A percentile compares a stretch with the other conserved stretches of the same genome.
phyloP scores from a whole-genome alignment of 2,329 filamentous ascomycete species.

The Massarina eburnea region DNA sequence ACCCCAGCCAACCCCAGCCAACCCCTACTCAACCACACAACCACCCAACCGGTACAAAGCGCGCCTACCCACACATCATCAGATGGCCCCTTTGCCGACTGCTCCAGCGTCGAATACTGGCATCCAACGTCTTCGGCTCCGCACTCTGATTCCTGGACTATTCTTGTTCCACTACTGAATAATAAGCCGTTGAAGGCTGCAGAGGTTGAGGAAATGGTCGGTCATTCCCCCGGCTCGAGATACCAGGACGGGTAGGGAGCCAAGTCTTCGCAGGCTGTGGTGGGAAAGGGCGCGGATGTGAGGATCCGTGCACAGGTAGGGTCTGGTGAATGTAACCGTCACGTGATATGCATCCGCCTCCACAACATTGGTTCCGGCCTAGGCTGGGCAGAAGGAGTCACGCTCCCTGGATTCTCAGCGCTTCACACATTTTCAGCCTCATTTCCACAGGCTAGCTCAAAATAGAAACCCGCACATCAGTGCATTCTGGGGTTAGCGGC shows the following conservation, averaged over 20 bases:
- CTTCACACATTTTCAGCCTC: slow-evolving; percentile 1
- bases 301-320: no score
- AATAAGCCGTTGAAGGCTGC: slow-evolving; percentile 57
- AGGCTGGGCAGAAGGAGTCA: neutral
- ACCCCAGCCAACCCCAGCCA: neutral
- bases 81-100: slow-evolving; percentile 47
- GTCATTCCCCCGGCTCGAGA: no score
- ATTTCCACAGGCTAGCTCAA: neutral
- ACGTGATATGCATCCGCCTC: slow-evolving; percentile 29
- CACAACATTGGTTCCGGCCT: neutral
- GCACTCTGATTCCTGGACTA: slow-evolving; percentile 67
- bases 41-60: slow-evolving; percentile 54
- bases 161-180: slow-evolving; percentile 57
- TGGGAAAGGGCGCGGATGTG: no score
- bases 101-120: slow-evolving; percentile 54
- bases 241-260: no score
- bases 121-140: slow-evolving; percentile 68
- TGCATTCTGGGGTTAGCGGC: neutral
- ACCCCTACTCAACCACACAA: slow-evolving; percentile 65
- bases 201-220: no score
- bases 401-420: neutral
- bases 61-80: slow-evolving; percentile 42
- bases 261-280: no score
- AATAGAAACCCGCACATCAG: neutral
- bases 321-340: slow-evolving; percentile 59